Evolutionary conservation across 176 grass and related monocot species (phyloP).

Genomic region (Zea luxurians): DNA sequence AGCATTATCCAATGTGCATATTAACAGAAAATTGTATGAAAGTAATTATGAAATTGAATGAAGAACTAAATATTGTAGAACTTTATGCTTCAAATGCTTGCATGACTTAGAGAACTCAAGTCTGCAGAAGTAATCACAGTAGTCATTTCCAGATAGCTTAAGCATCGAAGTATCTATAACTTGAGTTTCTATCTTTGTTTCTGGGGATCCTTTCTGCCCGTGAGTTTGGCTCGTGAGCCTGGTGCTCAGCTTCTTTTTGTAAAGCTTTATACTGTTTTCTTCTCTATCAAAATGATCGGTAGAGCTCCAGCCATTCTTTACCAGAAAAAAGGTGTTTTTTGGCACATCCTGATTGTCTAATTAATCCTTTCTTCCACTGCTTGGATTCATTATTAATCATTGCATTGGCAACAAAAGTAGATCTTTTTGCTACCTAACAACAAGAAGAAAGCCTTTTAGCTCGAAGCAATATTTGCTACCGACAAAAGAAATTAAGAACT

Average conservation of each 20-base stretch:
- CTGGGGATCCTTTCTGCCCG: not conserved
- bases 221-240: not conserved
- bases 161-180: not conserved
- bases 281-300: not conserved
- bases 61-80: not conserved
- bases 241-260: not conserved
- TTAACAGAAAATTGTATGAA: not conserved
- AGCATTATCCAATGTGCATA: not conserved
- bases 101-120: not conserved
- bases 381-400: not conserved
- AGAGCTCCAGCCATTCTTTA: not conserved
- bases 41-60: not conserved
- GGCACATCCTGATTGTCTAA: not conserved
- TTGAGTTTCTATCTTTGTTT: not conserved
- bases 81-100: not conserved
- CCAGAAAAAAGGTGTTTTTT: not conserved
- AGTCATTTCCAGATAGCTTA: not conserved
- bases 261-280: not conserved
- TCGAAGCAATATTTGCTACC: not conserved
- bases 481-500: constrained; percentile 7
- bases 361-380: no score
- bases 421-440: constrained; percentile 1
- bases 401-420: not conserved
- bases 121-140: not conserved
- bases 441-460: not conserved